Conservation (phyloP, 768 basidiomycete species). For the Candolleomyces efflorescens region DNA sequence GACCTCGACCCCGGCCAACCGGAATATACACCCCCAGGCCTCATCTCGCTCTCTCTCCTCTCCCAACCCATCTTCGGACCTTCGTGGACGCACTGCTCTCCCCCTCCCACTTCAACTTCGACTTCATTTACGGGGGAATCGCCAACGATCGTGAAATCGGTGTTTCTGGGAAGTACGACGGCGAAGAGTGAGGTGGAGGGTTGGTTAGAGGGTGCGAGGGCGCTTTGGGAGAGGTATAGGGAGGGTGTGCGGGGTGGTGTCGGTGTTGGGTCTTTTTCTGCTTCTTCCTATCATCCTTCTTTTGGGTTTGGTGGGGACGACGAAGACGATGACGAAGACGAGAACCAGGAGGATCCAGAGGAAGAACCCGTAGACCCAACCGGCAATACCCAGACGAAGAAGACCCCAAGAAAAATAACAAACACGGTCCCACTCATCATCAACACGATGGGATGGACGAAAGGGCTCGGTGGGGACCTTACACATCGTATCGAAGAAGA, state of each 20-base stretch:
- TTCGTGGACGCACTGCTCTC: not conserved
- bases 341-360: not conserved
- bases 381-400: not conserved
- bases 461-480: constrained; percentile 87
- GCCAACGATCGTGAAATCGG: too few relatives aligned
- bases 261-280: too few relatives aligned
- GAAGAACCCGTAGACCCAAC: not conserved
- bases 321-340: too few relatives aligned
- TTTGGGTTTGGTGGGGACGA: too few relatives aligned
- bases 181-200: too few relatives aligned
- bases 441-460: constrained; percentile 97
- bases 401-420: constrained; percentile 29
- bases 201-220: too few relatives aligned
- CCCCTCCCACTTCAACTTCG: not conserved
- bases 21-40: constrained; percentile 85
- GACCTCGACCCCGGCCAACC: constrained; percentile 95
- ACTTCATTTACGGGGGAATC: too few relatives aligned
- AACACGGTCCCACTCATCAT: constrained; percentile 79
- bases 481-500: constrained; percentile 64
- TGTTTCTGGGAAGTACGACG: too few relatives aligned
- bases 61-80: constrained; percentile 68
- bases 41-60: constrained; percentile 76
- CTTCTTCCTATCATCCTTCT: too few relatives aligned
- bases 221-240: too few relatives aligned
- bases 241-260: too few relatives aligned